phyloP scores from a whole-genome alignment of 2,329 filamentous ascomycete genomes.

The Sporothrix euskadiensis region DNA sequence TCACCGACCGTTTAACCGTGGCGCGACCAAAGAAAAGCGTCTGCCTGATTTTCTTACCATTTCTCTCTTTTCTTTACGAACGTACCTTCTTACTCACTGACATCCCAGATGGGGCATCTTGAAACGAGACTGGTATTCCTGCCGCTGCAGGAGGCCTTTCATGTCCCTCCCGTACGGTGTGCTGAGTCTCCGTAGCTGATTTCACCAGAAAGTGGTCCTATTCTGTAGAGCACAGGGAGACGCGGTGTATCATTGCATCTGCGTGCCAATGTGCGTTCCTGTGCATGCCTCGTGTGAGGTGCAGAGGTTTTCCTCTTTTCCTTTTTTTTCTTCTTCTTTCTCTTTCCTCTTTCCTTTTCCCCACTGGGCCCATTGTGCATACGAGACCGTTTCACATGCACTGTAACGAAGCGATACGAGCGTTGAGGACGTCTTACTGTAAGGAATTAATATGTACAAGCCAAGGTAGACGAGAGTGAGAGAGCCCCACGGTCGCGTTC shows the following conservation, averaged over 20 bases:
- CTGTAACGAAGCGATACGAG: conserved; percentile 20
- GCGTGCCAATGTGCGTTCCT: background rate
- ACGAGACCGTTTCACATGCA: conserved; percentile 25
- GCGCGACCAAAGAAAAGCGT: background rate
- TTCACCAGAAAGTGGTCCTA: background rate
- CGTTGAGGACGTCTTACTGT: too few species aligned
- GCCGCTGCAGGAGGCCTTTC: conserved; percentile 13
- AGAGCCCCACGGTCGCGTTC: background rate
- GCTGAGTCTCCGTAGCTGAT: background rate
- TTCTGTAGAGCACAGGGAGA: background rate
- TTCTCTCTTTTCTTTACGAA: background rate
- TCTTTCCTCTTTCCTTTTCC: background rate
- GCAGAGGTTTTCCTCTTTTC: background rate
- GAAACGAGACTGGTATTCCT: conserved; percentile 9
- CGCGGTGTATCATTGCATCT: conserved; percentile 1
- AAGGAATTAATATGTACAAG: too few species aligned
- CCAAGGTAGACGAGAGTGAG: background rate
- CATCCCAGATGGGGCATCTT: background rate
- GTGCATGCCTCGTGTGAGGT: background rate
- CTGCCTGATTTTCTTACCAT: background rate
- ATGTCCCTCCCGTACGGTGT: background rate
- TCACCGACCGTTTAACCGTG: background rate
- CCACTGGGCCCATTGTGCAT: background rate
- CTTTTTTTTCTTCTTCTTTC: too few species aligned
- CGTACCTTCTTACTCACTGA: background rate